These are phyloP conservation scores for Candida railenensis DNA, from an alignment of 805 yeast species.

Conservation along the genomic window DNA sequence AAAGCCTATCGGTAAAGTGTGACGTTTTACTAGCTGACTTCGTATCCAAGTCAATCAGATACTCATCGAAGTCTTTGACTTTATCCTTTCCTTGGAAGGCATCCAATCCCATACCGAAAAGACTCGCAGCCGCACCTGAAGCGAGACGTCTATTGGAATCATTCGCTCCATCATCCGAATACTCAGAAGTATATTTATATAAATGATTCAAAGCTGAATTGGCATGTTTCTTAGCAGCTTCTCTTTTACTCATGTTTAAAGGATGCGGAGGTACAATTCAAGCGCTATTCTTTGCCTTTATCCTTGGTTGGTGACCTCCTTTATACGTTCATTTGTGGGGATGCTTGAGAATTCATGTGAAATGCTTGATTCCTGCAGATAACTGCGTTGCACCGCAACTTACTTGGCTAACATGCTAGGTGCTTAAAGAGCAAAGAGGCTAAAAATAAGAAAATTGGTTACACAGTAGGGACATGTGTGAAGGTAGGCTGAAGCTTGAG, in stretches of 20 bases:
- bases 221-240: conserved; percentile 9
- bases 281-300: too few relatives aligned
- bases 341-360: too few relatives aligned
- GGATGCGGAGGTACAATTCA: too few relatives aligned
- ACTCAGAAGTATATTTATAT: conserved; percentile 23
- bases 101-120: conserved; percentile 32
- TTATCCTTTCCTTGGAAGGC: conserved; percentile 3
- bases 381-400: too few relatives aligned
- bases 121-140: conserved; percentile 36
- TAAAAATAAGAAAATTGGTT: too few relatives aligned
- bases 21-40: conserved; percentile 11
- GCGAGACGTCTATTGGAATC: conserved; percentile 30
- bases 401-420: too few relatives aligned
- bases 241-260: not conserved
- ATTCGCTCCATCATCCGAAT: conserved; percentile 24
- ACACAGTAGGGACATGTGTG: too few relatives aligned
- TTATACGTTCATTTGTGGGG: too few relatives aligned
- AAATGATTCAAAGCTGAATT: conserved; percentile 14
- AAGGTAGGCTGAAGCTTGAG: too few relatives aligned
- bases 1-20: conserved; percentile 59
- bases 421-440: too few relatives aligned
- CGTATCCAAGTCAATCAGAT: not conserved
- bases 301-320: too few relatives aligned
- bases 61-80: conserved; percentile 8
- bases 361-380: too few relatives aligned